Evolutionary conservation across 176 grass and related monocot genomes (phyloP), one percentile per base, ranked within the genome.

Genomic region (Avena insularis): DNA sequence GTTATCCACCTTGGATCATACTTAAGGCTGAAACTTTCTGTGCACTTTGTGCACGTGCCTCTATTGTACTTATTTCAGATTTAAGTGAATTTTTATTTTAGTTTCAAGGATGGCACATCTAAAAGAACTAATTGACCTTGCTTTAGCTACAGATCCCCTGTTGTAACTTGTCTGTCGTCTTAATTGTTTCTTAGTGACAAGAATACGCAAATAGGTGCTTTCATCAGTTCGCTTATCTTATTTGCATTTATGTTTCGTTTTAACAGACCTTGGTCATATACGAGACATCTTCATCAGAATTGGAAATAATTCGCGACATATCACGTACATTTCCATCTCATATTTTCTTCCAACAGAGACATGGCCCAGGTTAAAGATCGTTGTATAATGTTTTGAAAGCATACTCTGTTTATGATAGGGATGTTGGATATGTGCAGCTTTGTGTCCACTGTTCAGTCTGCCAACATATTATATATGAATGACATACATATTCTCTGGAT

Each of bases 371-470:
- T 36, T 93, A 98, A 82, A 96, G 93, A 86, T 94, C 96, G 19
- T 77, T 98, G 49, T 98, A 98, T 82, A 98, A 98, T 76, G 91
- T 98, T 88, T 84, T 98, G 74, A 98, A 98, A 88, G 96, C 93
- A 8, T 98, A 98, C 73, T 96, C 96, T 43, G 92, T 98, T 38
- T 98, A 94, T 88, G 96, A 98, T 48, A 92, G 93, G 87, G 93
- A 96, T 64, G 93, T 98, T 88, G 96, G 96, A 85, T 98, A 98
- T 47, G 96, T 98, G 73, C 96, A 98, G 96, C 93, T 98, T 86
- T 76, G 78, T 53, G 61, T 61, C 20, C 58, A 61, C 21, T 91
- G 68, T 78, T 85, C 11, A 78, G 7, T 17, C 54, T 3, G 14
- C 9, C 10, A 12, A 27, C 53, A 20, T 87, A 56, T 64, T 40